A percentile compares a stretch with the other conserved stretches of the same genome.
Conservation (phyloP, 1,284 basidiomycete species). For the Ceratobasidium sp. region DNA sequence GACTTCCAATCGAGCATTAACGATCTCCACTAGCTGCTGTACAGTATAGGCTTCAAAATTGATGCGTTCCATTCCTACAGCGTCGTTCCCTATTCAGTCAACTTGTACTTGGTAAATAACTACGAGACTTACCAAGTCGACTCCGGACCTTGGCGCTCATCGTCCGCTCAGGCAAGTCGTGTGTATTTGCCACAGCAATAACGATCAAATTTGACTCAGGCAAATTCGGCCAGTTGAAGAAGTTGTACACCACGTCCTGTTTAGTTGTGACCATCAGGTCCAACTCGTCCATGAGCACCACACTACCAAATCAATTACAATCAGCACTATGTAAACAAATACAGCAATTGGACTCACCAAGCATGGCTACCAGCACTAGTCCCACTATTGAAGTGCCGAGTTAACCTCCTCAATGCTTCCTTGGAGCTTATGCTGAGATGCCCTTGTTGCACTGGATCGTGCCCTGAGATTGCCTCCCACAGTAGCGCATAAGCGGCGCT, state of each 20-base stretch:
- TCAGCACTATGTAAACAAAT: not conserved
- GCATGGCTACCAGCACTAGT: slow-evolving; percentile 46
- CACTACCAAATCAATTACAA: slow-evolving; percentile 64
- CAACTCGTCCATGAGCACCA: slow-evolving; percentile 97
- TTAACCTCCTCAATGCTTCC: slow-evolving; percentile 74
- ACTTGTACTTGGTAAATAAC: not conserved
- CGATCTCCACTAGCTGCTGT: slow-evolving; percentile 84
- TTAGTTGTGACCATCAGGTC: slow-evolving; percentile 96
- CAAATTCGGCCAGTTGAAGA: slow-evolving; percentile 99
- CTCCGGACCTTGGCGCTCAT: slow-evolving; percentile 93
- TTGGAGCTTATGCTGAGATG: slow-evolving; percentile 73
- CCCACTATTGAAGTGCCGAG: slow-evolving; percentile 67
- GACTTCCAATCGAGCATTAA: slow-evolving; percentile 77
- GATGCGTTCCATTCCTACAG: slow-evolving; percentile 89
- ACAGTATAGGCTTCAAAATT: slow-evolving; percentile 94
- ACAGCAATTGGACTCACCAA: slow-evolving; percentile 37
- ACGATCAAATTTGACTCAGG: slow-evolving; percentile 89
- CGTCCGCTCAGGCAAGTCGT: slow-evolving; percentile 95
- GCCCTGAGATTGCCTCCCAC: slow-evolving; percentile 88
- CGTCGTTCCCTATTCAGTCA: not conserved
- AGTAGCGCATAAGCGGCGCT: slow-evolving; percentile 86
- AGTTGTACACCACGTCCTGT: slow-evolving; percentile 99
- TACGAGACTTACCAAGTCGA: slow-evolving; percentile 74
- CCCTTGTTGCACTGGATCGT: slow-evolving; percentile 69
- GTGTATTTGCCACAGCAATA: slow-evolving; percentile 97